Evolutionary conservation across 768 basidiomycete genomes (phyloP).

Genomic region (Rhizopogon roseolus): DNA sequence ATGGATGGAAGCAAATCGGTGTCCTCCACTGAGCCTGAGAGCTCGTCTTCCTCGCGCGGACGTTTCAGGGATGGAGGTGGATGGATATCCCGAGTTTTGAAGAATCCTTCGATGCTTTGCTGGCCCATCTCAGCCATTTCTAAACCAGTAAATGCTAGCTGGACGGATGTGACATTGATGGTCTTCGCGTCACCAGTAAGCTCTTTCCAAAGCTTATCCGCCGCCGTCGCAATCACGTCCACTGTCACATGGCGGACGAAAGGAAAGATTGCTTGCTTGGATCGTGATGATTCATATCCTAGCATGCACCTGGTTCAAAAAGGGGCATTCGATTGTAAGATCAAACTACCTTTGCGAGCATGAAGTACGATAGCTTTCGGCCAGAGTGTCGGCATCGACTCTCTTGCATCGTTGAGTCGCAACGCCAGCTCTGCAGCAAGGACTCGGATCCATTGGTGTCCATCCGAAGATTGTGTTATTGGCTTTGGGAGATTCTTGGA

Average conservation of each 20-base stretch:
- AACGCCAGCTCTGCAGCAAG: constrained; percentile 87
- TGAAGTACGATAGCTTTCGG: constrained; percentile 87
- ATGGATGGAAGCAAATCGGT: neutral
- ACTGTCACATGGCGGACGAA: constrained; percentile 71
- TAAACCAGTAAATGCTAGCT: constrained; percentile 74
- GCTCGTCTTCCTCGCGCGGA: constrained; percentile 26
- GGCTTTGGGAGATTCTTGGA: constrained; percentile 90
- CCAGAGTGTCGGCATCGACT: constrained; percentile 73
- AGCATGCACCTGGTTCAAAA: constrained; percentile 2
- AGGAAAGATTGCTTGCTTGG: constrained; percentile 86
- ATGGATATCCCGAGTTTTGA: constrained; percentile 35
- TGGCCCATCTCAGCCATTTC: constrained; percentile 76
- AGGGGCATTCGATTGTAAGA: neutral
- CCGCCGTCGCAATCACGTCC: constrained; percentile 71
- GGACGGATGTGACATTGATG: constrained; percentile 69
- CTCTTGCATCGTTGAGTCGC: constrained; percentile 77
- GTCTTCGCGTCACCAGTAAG: constrained; percentile 53
- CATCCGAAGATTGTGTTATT: constrained; percentile 69
- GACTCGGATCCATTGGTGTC: constrained; percentile 87
- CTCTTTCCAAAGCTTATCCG: constrained; percentile 83
- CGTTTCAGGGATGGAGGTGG: constrained; percentile 31
- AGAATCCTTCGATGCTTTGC: constrained; percentile 83
- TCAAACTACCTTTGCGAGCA: constrained; percentile 56
- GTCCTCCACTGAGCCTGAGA: neutral
- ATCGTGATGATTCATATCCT: constrained; percentile 66